These are phyloP conservation scores for Jaapia argillacea DNA, from an alignment of 768 basidiomycete genomes.

Conservation along the genomic window DNA sequence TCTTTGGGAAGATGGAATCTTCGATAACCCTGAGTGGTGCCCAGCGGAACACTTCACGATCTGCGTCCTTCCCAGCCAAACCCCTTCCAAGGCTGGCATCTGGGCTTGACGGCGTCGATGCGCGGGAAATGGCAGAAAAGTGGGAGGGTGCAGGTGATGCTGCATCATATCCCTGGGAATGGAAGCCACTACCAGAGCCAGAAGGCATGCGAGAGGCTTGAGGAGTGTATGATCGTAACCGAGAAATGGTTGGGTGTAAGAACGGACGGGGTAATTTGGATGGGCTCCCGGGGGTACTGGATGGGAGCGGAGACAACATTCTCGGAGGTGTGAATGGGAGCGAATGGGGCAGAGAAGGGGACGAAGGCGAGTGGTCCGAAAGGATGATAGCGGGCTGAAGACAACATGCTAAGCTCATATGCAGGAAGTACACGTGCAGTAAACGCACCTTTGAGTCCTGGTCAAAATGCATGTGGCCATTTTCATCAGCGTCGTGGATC, in stretches of 20 bases:
- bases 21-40: conserved; percentile 51
- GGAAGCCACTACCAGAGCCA: conserved; percentile 30
- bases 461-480: too few relatives aligned
- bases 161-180: conserved; percentile 32
- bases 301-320: conserved; percentile 25
- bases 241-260: conserved; percentile 65
- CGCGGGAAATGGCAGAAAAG: conserved; percentile 61
- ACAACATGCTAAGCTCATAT: conserved; percentile 15
- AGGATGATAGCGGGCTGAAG: conserved; percentile 27
- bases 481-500: conserved; percentile 26
- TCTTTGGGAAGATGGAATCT: conserved; percentile 42
- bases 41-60: conserved; percentile 69
- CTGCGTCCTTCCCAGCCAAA: too few relatives aligned
- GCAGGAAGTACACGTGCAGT: conserved; percentile 10
- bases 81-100: too few relatives aligned
- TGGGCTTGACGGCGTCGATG: conserved; percentile 50
- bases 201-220: conserved; percentile 32
- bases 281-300: conserved; percentile 21
- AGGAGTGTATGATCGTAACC: conserved; percentile 64
- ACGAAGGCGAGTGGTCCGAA: conserved; percentile 26
- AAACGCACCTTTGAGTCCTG: conserved; percentile 25
- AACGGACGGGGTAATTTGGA: conserved; percentile 44
- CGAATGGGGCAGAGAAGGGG: conserved; percentile 21
- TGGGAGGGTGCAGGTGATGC: conserved; percentile 51
- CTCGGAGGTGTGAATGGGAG: conserved; percentile 29